A percentile compares a stretch with the other conserved stretches of the same genome.
Conservation (phyloP, 2,329 filamentous ascomycete species). For the Metarhizium brunneum region DNA sequence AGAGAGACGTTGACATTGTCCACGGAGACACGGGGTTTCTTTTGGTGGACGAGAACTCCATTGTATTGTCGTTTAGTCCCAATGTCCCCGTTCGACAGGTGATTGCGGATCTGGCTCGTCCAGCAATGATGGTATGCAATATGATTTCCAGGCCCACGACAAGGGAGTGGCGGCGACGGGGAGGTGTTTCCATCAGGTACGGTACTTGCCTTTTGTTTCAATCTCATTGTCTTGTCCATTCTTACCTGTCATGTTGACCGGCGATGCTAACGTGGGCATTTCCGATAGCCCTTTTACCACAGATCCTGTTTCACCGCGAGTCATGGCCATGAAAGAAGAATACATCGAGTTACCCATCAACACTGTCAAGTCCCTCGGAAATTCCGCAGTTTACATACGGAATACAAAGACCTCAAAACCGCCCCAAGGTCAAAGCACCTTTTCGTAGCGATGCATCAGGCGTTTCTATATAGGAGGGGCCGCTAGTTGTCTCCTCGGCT, state of each 20-base stretch:
- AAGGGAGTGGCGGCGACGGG: not conserved
- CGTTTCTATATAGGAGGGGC: not conserved
- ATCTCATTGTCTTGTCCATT: not conserved
- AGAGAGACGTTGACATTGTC: conserved; percentile 6
- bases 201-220: not conserved
- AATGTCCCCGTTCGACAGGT: conserved; percentile 14
- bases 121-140: conserved; percentile 13
- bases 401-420: not conserved
- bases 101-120: conserved; percentile 10
- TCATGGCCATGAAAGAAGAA: conserved; percentile 1
- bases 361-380: not conserved
- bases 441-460: not conserved
- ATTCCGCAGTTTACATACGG: conserved; percentile 1
- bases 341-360: not conserved
- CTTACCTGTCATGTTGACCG: not conserved
- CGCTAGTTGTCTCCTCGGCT: not conserved
- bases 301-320: conserved; percentile 1
- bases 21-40: conserved; percentile 10
- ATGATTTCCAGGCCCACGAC: not conserved
- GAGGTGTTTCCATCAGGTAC: not conserved
- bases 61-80: conserved; percentile 10
- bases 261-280: not conserved
- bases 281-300: conserved; percentile 2
- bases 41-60: conserved; percentile 9
- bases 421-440: not conserved